phyloP scores from a whole-genome alignment of 805 yeast species.

The Pichia manshurica region DNA sequence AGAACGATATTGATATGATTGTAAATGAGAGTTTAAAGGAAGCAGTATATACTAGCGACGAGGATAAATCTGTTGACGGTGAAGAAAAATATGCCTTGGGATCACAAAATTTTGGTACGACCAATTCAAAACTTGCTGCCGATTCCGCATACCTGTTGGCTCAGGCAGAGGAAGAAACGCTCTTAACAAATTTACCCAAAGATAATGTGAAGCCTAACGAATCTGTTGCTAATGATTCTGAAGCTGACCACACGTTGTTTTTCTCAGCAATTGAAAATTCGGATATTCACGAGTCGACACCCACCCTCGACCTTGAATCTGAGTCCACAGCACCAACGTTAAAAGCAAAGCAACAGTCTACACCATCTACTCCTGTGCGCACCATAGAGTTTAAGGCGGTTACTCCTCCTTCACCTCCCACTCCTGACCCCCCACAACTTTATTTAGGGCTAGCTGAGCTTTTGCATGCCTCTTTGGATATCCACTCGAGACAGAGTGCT shows the following conservation, averaged over 20 bases:
- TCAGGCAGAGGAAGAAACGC: too few relatives aligned
- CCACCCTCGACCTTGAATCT: neutral
- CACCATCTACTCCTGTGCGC: neutral
- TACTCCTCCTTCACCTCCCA: constrained; percentile 18
- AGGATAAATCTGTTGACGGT: too few relatives aligned
- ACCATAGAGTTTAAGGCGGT: constrained; percentile 8
- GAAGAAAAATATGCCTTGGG: too few relatives aligned
- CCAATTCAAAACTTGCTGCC: too few relatives aligned
- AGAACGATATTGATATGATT: neutral
- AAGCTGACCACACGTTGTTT: neutral
- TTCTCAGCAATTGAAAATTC: constrained; percentile 6
- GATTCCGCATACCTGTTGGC: too few relatives aligned
- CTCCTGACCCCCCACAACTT: constrained; percentile 25
- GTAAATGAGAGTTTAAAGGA: neutral
- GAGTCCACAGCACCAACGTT: neutral
- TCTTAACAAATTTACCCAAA: too few relatives aligned
- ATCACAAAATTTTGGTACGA: too few relatives aligned
- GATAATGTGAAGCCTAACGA: too few relatives aligned
- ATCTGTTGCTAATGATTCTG: neutral
- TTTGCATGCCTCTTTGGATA: constrained; percentile 6
- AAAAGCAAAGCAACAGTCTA: too few relatives aligned
- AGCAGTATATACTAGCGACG: constrained; percentile 3
- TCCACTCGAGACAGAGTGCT: constrained; percentile 4
- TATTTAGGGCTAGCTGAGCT: neutral
- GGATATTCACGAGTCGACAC: constrained; percentile 5